Evolutionary conservation across 2,329 filamentous ascomycete species (phyloP).

Genomic region (Balansia obtecta): DNA sequence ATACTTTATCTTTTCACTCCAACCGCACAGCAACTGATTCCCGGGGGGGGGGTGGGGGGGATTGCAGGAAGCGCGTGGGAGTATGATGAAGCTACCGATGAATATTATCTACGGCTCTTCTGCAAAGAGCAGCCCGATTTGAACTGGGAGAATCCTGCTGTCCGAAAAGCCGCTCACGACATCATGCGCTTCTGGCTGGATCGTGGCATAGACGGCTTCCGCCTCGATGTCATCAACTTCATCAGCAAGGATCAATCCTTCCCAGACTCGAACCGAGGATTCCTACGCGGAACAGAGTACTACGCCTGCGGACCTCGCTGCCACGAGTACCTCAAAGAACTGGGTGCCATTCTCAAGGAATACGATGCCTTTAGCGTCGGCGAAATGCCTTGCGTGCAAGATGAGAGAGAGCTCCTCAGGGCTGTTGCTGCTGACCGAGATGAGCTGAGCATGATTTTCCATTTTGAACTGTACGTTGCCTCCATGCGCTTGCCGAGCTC

Average conservation of each 20-base stretch:
- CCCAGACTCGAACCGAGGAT: conserved; percentile 30
- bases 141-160: conserved; percentile 61
- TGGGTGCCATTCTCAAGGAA: conserved; percentile 29
- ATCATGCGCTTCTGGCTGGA: conserved; percentile 65
- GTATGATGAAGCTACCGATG: conserved; percentile 34
- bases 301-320: conserved; percentile 41
- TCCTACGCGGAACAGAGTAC: conserved; percentile 25
- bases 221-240: conserved; percentile 57
- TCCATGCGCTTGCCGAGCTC: not conserved
- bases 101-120: conserved; percentile 57
- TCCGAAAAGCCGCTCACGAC: conserved; percentile 53
- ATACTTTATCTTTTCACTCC: not conserved
- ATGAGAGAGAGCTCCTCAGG: conserved; percentile 29
- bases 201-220: conserved; percentile 53
- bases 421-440: conserved; percentile 41
- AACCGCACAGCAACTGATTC: too few species aligned
- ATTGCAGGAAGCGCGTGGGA: conserved; percentile 27
- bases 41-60: too few species aligned
- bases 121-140: conserved; percentile 61
- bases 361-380: conserved; percentile 40
- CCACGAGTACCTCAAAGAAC: conserved; percentile 33
- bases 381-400: conserved; percentile 35
- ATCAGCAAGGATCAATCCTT: conserved; percentile 48
- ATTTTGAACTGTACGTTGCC: conserved; percentile 48
- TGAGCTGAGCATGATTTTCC: conserved; percentile 61